Base-by-base conservation (phyloP, 768 basidiomycete species). In the Russula sp. region DNA sequence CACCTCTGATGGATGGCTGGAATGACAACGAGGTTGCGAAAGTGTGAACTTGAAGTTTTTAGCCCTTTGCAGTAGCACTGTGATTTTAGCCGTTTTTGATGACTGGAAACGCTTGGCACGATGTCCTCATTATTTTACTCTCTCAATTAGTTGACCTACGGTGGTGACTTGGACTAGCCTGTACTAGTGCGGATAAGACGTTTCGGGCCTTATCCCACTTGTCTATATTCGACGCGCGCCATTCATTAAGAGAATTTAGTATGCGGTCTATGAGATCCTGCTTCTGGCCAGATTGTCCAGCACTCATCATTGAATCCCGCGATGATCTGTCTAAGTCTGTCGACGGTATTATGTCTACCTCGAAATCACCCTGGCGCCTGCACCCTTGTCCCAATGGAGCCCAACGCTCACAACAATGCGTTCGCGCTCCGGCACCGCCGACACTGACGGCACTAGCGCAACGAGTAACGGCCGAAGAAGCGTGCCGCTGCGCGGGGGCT, bases 251-350 rank as follows among this genome's bases (percentile, higher is more conserved):
- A 65, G 80, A 76, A 8, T 69, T 67, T 50, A 82, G 74, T 64
- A 94, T 86, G 65, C 89, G 81, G 72, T 91, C 88, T 71, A 92
- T 91, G 53, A 93, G 81, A 39, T 93, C 92, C 69, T 91, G 88
- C 71, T 94, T 94, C 77, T 89, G 91, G 32, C 91, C 91, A 13
- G 88, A 80, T 79, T 4, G 83, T 82, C 57, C 76, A 75, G 70
- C 90, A 91, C 72, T 91, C 86, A 42, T 89, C 88, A 76, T 91
- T 91, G 68, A 93, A 79, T 31, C 86, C 87, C 44, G 78, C 73
- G 61, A 94, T 78, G 68, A 94, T 89, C 71, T 88, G 86, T 73
- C 93, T 93, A 66, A 94, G 83, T 74, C 79, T 85, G 73, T 92
- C 91, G 66, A 94, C 91, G 8, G 90, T 94, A 75, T 92, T 88